Evolutionary conservation across 306 rosid genomes (phyloP).

Genomic region (Aeschynomene evenia): DNA sequence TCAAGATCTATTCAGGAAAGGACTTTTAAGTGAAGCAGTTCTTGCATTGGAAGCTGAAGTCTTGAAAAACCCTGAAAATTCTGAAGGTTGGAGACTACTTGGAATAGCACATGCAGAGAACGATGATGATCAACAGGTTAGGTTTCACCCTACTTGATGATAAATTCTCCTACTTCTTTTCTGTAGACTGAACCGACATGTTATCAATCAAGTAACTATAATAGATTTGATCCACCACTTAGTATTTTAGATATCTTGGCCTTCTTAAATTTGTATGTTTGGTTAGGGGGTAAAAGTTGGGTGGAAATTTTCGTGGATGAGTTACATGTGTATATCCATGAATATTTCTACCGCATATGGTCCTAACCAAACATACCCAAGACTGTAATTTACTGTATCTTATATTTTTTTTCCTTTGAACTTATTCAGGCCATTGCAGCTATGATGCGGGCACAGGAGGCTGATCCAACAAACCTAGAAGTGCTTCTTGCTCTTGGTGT

Average conservation of each 20-base stretch:
- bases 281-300: too few species aligned
- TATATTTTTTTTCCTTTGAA: neutral
- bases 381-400: slow-evolving; percentile 20
- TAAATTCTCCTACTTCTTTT: slow-evolving; percentile 18
- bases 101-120: slow-evolving; percentile 99
- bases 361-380: neutral
- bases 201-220: neutral
- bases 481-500: slow-evolving; percentile 99
- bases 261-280: neutral
- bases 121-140: slow-evolving; percentile 99
- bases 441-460: slow-evolving; percentile 97
- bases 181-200: slow-evolving; percentile 1
- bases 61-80: slow-evolving; percentile 87
- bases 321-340: too few species aligned
- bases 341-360: too few species aligned
- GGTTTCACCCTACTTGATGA: slow-evolving; percentile 40
- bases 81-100: slow-evolving; percentile 98
- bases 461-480: slow-evolving; percentile 90
- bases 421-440: slow-evolving; percentile 91
- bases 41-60: slow-evolving; percentile 99
- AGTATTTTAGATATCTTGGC: neutral
- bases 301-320: too few species aligned
- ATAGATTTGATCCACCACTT: neutral
- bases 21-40: slow-evolving; percentile 98
- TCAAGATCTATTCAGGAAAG: slow-evolving; percentile 92